Evolutionary conservation across 768 basidiomycete genomes (phyloP).

Genomic region (Zangia roseola): DNA sequence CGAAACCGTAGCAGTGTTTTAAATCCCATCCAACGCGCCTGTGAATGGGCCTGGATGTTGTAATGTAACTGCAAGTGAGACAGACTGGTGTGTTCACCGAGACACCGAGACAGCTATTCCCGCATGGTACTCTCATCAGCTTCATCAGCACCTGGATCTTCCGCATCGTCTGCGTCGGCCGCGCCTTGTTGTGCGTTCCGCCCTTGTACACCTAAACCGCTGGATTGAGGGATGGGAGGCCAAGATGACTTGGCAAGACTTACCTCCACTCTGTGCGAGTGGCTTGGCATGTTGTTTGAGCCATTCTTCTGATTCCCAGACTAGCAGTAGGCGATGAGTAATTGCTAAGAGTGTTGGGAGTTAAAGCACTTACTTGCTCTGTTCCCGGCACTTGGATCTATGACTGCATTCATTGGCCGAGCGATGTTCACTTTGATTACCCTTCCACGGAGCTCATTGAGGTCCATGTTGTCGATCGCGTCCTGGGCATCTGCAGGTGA

Average conservation of each 20-base stretch:
- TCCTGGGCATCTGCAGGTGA: slow-evolving; percentile 86
- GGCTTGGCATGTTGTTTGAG: slow-evolving; percentile 78
- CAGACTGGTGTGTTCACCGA: background rate
- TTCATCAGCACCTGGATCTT: slow-evolving; percentile 29
- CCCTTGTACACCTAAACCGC: slow-evolving; percentile 52
- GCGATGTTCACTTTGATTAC: slow-evolving; percentile 85
- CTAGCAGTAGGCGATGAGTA: slow-evolving; percentile 38
- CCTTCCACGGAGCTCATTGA: slow-evolving; percentile 80
- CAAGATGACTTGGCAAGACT: slow-evolving; percentile 13
- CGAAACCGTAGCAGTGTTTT: slow-evolving; percentile 4
- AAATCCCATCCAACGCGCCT: background rate
- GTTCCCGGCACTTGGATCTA: slow-evolving; percentile 63
- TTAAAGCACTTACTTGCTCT: slow-evolving; percentile 60
- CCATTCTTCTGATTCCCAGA: slow-evolving; percentile 98
- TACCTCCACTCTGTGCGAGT: slow-evolving; percentile 71
- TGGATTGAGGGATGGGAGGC: slow-evolving; percentile 1
- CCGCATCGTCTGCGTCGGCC: slow-evolving; percentile 20
- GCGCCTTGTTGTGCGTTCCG: slow-evolving; percentile 36
- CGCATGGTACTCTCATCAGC: slow-evolving; percentile 61
- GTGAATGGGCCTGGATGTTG: background rate
- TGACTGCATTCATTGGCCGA: slow-evolving; percentile 70
- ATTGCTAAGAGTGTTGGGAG: background rate
- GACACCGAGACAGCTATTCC: slow-evolving; percentile 40
- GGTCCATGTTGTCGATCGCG: slow-evolving; percentile 98
- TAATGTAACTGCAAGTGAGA: background rate